These are phyloP conservation scores for Candida freyschussii DNA, from an alignment of 1,139 yeast genomes.

Conservation along the genomic window DNA sequence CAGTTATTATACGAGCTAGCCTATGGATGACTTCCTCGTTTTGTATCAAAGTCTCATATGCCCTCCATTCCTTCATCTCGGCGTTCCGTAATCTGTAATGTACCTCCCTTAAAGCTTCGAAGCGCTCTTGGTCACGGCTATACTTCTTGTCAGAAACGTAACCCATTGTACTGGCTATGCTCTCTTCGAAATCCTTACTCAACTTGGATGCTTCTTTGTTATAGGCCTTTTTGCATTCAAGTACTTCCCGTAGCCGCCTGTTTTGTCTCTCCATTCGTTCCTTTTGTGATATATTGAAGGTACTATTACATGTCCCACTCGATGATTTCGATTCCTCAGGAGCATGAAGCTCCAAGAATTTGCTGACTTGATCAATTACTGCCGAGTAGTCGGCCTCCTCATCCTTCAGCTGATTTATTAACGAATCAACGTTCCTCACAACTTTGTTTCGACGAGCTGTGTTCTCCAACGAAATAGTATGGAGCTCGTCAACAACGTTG, in stretches of 20 bases:
- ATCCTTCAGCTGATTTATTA: slow-evolving; percentile 16
- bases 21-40: slow-evolving; percentile 12
- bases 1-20: slow-evolving; percentile 12
- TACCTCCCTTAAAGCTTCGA: slow-evolving; percentile 5
- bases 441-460: slow-evolving; percentile 12
- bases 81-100: slow-evolving; percentile 4
- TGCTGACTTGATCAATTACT: slow-evolving; percentile 7
- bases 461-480: slow-evolving; percentile 5
- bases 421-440: slow-evolving; percentile 14
- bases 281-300: background rate
- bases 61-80: slow-evolving; percentile 12
- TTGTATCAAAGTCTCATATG: slow-evolving; percentile 8
- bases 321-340: background rate
- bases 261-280: slow-evolving; percentile 13
- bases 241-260: slow-evolving; percentile 11
- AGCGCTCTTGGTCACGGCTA: slow-evolving; percentile 3
- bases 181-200: slow-evolving; percentile 16
- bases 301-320: slow-evolving; percentile 2
- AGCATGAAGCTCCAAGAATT: slow-evolving; percentile 11
- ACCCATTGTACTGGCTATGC: slow-evolving; percentile 10
- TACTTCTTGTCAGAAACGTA: slow-evolving; percentile 9
- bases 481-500: slow-evolving; percentile 13
- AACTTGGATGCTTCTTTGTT: slow-evolving; percentile 10
- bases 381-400: slow-evolving; percentile 8
- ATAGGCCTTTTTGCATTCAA: slow-evolving; percentile 7